phyloP scores from a whole-genome alignment of 2,329 filamentous ascomycete genomes.

The Ophiosphaerella korrae region DNA sequence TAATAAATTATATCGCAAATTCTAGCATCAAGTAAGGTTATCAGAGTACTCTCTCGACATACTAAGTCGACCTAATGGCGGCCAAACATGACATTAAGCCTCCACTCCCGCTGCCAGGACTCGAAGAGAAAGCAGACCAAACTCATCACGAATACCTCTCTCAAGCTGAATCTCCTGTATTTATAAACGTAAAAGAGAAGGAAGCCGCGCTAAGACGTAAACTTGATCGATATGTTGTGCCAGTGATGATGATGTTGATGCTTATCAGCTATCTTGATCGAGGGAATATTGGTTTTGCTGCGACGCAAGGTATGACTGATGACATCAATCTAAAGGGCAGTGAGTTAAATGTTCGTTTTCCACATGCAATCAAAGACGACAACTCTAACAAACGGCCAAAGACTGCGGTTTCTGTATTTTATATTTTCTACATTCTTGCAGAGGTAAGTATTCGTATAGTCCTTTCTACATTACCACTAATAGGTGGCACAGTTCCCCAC shows the following conservation, averaged over 20 bases:
- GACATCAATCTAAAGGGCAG: conserved; percentile 33
- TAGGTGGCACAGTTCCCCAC: conserved; percentile 31
- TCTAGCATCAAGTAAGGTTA: neutral
- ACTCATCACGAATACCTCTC: conserved; percentile 23
- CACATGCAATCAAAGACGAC: neutral
- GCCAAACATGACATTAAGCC: conserved; percentile 6
- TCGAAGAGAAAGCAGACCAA: conserved; percentile 20
- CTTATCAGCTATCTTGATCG: conserved; percentile 43
- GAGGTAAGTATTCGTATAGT: conserved; percentile 21
- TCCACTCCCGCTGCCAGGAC: neutral
- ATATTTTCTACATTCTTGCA: conserved; percentile 44
- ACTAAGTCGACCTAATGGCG: neutral
- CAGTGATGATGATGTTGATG: conserved; percentile 45
- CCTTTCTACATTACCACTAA: neutral
- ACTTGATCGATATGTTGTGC: conserved; percentile 40
- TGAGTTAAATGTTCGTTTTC: conserved; percentile 31
- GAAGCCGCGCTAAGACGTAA: conserved; percentile 38
- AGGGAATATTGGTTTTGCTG: conserved; percentile 44
- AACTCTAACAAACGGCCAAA: conserved; percentile 2
- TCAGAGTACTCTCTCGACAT: neutral
- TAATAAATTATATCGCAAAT: neutral
- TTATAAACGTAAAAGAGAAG: conserved; percentile 22
- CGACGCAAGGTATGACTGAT: conserved; percentile 40
- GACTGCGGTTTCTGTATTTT: conserved; percentile 44
- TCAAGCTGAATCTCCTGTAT: conserved; percentile 23